These are phyloP conservation scores for Fusarium sp. DNA, from an alignment of 2,329 filamentous ascomycete species.

Conservation along the genomic window DNA sequence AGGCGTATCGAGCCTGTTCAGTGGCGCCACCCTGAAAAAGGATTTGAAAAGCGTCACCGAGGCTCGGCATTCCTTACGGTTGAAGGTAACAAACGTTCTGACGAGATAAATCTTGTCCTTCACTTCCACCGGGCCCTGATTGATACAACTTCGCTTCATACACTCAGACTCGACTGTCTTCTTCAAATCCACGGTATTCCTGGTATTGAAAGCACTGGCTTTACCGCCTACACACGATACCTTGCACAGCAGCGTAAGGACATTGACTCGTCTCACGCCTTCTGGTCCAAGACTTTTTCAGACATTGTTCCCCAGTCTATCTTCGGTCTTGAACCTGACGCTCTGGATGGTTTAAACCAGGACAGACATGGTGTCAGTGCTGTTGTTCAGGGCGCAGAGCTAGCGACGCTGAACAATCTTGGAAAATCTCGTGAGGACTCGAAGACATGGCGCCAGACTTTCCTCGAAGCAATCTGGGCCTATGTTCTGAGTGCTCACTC, in stretches of 20 bases:
- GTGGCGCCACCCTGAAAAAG: not conserved
- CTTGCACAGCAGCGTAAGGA: not conserved
- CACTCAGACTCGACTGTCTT: not conserved
- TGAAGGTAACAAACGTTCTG: not conserved
- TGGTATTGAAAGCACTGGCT: constrained; percentile 1
- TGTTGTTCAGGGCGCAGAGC: not conserved
- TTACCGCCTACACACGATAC: not conserved
- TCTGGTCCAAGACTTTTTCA: not conserved
- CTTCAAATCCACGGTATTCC: constrained; percentile 2
- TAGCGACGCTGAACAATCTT: not conserved
- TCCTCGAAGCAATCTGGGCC: not conserved
- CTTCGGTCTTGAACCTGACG: not conserved
- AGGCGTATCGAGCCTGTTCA: not conserved
- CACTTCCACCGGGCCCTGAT: constrained; percentile 2
- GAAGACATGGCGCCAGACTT: not conserved
- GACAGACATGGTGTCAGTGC: constrained; percentile 7
- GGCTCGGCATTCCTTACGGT: not conserved
- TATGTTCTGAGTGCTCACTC: not conserved
- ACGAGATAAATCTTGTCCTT: not conserved
- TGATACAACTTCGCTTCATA: not conserved
- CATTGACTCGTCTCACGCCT: not conserved
- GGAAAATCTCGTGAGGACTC: not conserved
- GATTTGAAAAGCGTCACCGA: not conserved
- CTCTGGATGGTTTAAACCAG: not conserved
- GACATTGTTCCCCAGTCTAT: not conserved